Base-by-base conservation (phyloP, 192 early-diverging fungal species). In the Funneliformis mosseae region DNA sequence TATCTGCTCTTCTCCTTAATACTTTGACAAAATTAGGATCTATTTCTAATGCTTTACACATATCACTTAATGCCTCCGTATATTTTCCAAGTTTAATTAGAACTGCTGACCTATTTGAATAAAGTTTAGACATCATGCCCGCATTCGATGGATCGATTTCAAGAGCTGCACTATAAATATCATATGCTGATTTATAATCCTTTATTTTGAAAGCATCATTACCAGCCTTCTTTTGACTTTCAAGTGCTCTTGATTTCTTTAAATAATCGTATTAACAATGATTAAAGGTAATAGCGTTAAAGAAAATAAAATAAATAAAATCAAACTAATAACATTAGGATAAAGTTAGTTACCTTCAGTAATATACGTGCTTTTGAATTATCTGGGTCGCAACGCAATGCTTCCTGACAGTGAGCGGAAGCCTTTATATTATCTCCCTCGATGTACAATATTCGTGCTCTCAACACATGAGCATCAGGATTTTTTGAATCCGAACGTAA, bases 351-450 rank as follows among this genome's bases (percentile, higher is more conserved):
- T 77, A 77, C 76, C 76, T 23, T 41, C 80, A 92, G 78, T 33
- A 96, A 78, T 46, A 83, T 79, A 25, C 91, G 86, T 9, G 95
- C 93, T 50, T 89, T 87, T 42, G 84, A 79, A 80, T 94, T 90
- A 84, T 96, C 95, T 12, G 94, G 95, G 79, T 96, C 95, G 82
- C 86, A 95, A 2, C 89, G 83, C 38, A 96, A 81, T 7, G 94
- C 92, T 69, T 92, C 87, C 18, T 75, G 63, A 75, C 88, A 89
- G 59, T 91, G 90, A 55, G 86, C 84, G 1, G 77, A 78, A 23
- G 90, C 83, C 80, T 91, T 90, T 66, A 46, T 28, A 66, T 88
- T 88, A 46, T 91, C 90, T 83, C 94, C 86, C 87, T 93, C 90
- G 43, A 93, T 82, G 81, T 93, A 95, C 28, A 93, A 85, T 23